A percentile compares a stretch with the other conserved stretches of the same genome.
Conservation (phyloP, 305 asterid species). For the Fraxinus angustifolia region DNA sequence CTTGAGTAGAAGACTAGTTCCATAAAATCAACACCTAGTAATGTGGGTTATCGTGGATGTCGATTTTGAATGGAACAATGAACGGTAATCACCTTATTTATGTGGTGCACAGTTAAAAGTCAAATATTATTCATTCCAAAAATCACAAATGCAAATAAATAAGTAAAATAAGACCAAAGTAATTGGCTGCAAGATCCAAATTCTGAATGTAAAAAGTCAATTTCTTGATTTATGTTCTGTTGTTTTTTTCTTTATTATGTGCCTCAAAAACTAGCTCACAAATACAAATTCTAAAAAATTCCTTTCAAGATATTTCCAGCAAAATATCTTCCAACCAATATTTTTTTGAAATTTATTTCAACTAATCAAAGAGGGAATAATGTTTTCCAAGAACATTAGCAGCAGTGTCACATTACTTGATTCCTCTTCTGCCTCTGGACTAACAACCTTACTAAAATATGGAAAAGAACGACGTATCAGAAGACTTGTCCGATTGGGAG, state of each 20-base stretch:
- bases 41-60: neutral
- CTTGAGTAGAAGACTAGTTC: neutral
- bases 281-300: conserved; percentile 13
- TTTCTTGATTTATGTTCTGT: neutral
- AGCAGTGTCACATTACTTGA: neutral
- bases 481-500: conserved; percentile 44
- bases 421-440: neutral
- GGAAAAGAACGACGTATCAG: conserved; percentile 33
- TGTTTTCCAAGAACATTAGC: neutral
- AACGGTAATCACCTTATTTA: too few species aligned
- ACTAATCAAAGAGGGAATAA: conserved; percentile 33
- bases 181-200: too few species aligned
- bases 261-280: neutral
- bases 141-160: neutral
- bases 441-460: conserved; percentile 8
- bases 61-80: too few species aligned
- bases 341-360: conserved; percentile 8
- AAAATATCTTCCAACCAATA: conserved; percentile 25
- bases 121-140: neutral
- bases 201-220: neutral
- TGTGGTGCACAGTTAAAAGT: neutral
- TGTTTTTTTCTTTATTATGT: too few species aligned
- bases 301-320: conserved; percentile 28
- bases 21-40: neutral
- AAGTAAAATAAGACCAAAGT: neutral